phyloP scores from a whole-genome alignment of 345 rosid species.

The Clausena lansium region DNA sequence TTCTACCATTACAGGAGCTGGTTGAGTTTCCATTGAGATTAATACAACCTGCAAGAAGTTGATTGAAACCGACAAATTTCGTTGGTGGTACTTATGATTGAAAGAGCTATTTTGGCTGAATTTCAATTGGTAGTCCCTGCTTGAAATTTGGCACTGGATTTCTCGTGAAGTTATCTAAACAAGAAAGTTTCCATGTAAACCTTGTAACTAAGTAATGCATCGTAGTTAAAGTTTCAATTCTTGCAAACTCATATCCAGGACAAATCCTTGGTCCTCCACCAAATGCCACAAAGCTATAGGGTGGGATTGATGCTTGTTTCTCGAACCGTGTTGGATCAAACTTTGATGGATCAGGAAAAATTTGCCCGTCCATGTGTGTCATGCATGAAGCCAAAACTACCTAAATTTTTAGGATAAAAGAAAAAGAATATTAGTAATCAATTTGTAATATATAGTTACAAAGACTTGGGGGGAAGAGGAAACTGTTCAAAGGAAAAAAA shows the following conservation, averaged over 20 bases:
- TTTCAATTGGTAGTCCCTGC: background rate
- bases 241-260: conserved; percentile 36
- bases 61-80: background rate
- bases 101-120: conserved; percentile 1
- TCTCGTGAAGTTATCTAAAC: background rate
- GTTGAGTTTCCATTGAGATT: background rate
- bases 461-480: no score
- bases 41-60: background rate
- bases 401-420: conserved; percentile 10
- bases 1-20: background rate
- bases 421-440: background rate
- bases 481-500: background rate
- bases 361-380: conserved; percentile 34
- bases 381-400: conserved; percentile 24
- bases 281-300: conserved; percentile 29
- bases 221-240: conserved; percentile 27
- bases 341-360: conserved; percentile 29
- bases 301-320: conserved; percentile 22
- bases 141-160: background rate
- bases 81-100: background rate
- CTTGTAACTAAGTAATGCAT: conserved; percentile 29
- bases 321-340: conserved; percentile 32
- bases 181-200: conserved; percentile 24
- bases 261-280: conserved; percentile 31
- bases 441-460: background rate